A percentile compares a stretch with the other conserved stretches of the same genome.
These are phyloP conservation scores for Protomyces inouyei DNA, from an alignment of 1,139 yeast species.

Conservation along the genomic window DNA sequence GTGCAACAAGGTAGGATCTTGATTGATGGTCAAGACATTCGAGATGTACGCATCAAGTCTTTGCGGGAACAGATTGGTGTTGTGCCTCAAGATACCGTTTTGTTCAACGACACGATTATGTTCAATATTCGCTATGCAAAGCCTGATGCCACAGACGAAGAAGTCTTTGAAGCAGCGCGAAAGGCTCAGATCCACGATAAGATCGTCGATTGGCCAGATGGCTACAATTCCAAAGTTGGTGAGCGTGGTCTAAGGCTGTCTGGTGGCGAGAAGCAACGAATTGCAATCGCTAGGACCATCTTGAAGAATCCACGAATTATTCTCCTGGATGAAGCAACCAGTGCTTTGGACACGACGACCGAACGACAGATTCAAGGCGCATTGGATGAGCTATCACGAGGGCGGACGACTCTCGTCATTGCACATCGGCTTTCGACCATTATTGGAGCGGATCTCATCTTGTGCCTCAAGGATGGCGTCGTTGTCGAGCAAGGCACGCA, in stretches of 20 bases:
- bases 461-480: slow-evolving; percentile 69
- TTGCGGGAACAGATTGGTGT: slow-evolving; percentile 75
- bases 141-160: slow-evolving; percentile 66
- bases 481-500: slow-evolving; percentile 65
- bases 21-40: slow-evolving; percentile 86
- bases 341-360: slow-evolving; percentile 80
- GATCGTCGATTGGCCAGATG: slow-evolving; percentile 52
- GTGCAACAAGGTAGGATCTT: slow-evolving; percentile 69
- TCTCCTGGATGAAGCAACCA: slow-evolving; percentile 70
- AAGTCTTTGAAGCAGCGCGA: slow-evolving; percentile 58
- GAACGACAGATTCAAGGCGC: slow-evolving; percentile 48
- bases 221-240: slow-evolving; percentile 68
- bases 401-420: slow-evolving; percentile 90
- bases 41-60: slow-evolving; percentile 68
- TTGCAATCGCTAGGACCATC: slow-evolving; percentile 76
- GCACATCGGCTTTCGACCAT: slow-evolving; percentile 78
- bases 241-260: slow-evolving; percentile 83
- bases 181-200: slow-evolving; percentile 66
- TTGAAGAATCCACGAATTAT: slow-evolving; percentile 69
- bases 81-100: slow-evolving; percentile 96
- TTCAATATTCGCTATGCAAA: slow-evolving; percentile 87
- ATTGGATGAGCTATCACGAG: slow-evolving; percentile 54
- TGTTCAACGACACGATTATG: slow-evolving; percentile 82
- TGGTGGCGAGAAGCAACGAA: slow-evolving; percentile 87
- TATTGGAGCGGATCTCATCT: slow-evolving; percentile 65